Base-by-base conservation (phyloP, 768 basidiomycete genomes). In the Agrocybe praecox region DNA sequence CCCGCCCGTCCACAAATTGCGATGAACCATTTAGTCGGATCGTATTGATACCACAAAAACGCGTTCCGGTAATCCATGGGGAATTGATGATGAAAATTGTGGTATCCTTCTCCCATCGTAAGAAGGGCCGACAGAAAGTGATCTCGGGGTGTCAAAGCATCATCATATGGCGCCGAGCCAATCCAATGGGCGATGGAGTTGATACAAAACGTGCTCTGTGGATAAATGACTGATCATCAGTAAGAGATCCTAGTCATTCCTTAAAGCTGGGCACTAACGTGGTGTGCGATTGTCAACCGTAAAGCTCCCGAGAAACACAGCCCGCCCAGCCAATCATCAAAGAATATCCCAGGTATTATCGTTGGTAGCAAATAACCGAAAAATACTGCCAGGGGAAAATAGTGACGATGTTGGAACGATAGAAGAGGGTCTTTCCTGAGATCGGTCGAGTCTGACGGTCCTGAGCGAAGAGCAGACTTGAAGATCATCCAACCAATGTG, bases 21-120 rank as follows among this genome's bases (percentile, higher is more conserved):
- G 66, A 97, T 97, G 77, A 97, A 95, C 95, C 94, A 96, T 74
- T 96, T 95, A 3, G 94, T 95, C 3, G 93, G 93, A 68, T 95
- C 92, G 66, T 94, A 94, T 70, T 95, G 93, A 65, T 88, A 90
- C 88, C 88, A 90, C 18, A 78, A 70, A 61, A 82, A 84, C 5
- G 91, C 91, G 66, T 93, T 93, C 46, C 92, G 78, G 73, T 85
- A 90, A 67, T 91, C 89, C 88, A 88, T 90, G 9, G 92, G 92
- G 74, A 93, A 94, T 62, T 94, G 90, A 67, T 93, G 91, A 70
- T 93, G 90, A 71, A 92, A 92, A 68, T 94, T 93, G 77, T 94
- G 92, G 72, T 93, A 93, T 5, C 91, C 91, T 72, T 94, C 92
- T 12, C 92, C 91, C 76, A 93, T 85, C 3, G 92, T 94, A 56